Conservation (phyloP, 495 filamentous ascomycete genomes). For the Lasiosphaeris hirsuta region DNA sequence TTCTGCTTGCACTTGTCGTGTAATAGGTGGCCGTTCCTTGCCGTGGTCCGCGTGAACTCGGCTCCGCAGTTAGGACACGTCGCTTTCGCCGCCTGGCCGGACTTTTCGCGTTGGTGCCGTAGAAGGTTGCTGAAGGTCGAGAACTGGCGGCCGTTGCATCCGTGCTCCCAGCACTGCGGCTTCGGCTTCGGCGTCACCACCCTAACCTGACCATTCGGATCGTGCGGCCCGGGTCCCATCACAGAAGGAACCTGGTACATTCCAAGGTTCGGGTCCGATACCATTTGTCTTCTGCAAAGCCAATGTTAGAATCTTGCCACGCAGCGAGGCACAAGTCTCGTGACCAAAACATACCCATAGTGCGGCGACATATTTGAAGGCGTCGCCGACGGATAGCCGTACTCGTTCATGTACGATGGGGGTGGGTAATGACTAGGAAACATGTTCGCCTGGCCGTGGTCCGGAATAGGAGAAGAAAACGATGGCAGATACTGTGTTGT, state of each 20-base stretch:
- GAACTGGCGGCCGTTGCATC: constrained; percentile 90
- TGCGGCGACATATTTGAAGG: constrained; percentile 40
- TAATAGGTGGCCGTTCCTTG: constrained; percentile 80
- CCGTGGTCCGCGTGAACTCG: constrained; percentile 88
- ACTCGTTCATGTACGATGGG: constrained; percentile 33
- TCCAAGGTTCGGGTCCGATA: constrained; percentile 36
- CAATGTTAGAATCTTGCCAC: not conserved
- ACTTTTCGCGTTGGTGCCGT: constrained; percentile 90
- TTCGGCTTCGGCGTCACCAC: constrained; percentile 75
- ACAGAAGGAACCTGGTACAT: constrained; percentile 42
- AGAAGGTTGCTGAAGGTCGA: constrained; percentile 94
- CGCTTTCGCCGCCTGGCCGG: constrained; percentile 80
- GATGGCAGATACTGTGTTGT: constrained; percentile 41
- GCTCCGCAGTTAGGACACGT: constrained; percentile 84
- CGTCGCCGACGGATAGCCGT: constrained; percentile 38
- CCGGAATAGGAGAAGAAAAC: constrained; percentile 42
- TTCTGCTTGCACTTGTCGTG: constrained; percentile 86
- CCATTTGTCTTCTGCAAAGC: constrained; percentile 30
- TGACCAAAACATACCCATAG: constrained; percentile 37
- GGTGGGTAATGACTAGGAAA: constrained; percentile 31
- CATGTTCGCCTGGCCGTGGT: constrained; percentile 38
- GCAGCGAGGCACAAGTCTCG: not conserved
- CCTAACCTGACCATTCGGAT: constrained; percentile 52
- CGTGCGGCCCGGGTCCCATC: constrained; percentile 28
- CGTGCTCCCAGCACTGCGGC: constrained; percentile 94